phyloP scores from a whole-genome alignment of 2,329 filamentous ascomycete species.

The Fusarium keratoplasticum region DNA sequence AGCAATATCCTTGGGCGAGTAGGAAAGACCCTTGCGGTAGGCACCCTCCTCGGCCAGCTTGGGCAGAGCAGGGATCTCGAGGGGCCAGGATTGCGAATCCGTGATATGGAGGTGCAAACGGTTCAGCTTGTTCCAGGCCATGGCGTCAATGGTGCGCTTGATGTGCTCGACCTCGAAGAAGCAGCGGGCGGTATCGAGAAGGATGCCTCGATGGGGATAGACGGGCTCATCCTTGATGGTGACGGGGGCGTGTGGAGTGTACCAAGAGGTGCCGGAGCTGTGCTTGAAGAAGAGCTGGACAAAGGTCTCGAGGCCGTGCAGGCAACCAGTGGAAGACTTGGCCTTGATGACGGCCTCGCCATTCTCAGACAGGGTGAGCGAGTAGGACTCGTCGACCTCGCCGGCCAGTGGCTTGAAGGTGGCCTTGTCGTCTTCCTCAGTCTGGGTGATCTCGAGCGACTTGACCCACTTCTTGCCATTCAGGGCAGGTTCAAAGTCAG shows the following conservation, averaged over 20 bases:
- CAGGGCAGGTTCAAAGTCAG: conserved; percentile 71
- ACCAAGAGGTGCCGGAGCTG: conserved; percentile 67
- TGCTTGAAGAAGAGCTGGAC: conserved; percentile 83
- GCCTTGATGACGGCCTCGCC: conserved; percentile 74
- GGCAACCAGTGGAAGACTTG: conserved; percentile 74
- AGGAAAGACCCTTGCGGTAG: conserved; percentile 75
- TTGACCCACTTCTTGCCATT: conserved; percentile 62
- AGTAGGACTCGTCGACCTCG: conserved; percentile 81
- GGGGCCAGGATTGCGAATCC: conserved; percentile 86
- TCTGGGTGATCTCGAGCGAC: conserved; percentile 72
- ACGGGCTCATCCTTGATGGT: conserved; percentile 77
- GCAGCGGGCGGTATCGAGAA: conserved; percentile 81
- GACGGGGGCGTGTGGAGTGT: conserved; percentile 79
- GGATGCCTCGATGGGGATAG: conserved; percentile 82
- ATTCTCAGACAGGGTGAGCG: conserved; percentile 66
- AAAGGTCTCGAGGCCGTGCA: conserved; percentile 81
- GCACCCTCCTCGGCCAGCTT: conserved; percentile 79
- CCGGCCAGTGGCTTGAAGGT: conserved; percentile 72
- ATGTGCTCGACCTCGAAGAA: conserved; percentile 77
- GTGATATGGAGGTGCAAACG: conserved; percentile 84
- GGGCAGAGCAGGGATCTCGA: conserved; percentile 80
- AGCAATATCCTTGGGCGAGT: conserved; percentile 73
- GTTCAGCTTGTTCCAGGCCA: conserved; percentile 86
- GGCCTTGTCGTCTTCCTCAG: conserved; percentile 61
- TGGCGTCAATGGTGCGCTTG: conserved; percentile 79